Evolutionary conservation across 805 yeast genomes (phyloP), one percentile per base, ranked within the genome.

Genomic region (Candida koratica): DNA sequence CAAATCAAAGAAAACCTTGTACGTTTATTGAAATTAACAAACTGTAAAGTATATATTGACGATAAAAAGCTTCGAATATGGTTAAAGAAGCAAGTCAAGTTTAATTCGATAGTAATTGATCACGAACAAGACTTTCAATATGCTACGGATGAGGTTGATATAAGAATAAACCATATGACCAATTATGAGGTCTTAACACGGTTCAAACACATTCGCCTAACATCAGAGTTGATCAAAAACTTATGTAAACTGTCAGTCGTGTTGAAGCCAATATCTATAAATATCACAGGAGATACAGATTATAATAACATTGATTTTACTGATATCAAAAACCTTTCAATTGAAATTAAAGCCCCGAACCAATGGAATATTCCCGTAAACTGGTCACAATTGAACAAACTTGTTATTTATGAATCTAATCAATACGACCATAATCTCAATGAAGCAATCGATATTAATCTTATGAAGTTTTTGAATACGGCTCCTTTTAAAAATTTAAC

Each of bases 401-500:
- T 44, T 1, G 43, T 33, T 15, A 31, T 44, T 1, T 10, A 30
- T 12, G 38, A 41, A 18, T 28, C 44, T 3, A 28, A 38, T 9
- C 6, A 15, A 1, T 44, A 44, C 12, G 40, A 36, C 12, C 68
- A 62, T 46, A 43, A 43, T 5, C 47, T 40, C 29, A 56, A 50
- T 38, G 62, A 59, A 41, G 71, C 52, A 59, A 74, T 49, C 54
- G 76, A 39, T 65, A 71, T 36, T 79, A 77, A 52, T 59, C 17
- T 44, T 8, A 11, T 41, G 5, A 14, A 15, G 19, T 34, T 38
- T 18, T 29, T 38, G 23, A 17, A 28, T 13, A 4, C 25, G 9
- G 29, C 23, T 4, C 13, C 11, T 19, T 39, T 44, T 24, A 12
- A 20, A 20, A 25, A 23, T 9, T 26, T 79, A 24, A 55, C 53